phyloP scores from a whole-genome alignment of 2,329 filamentous ascomycete species.

The Penicillium sp. region DNA sequence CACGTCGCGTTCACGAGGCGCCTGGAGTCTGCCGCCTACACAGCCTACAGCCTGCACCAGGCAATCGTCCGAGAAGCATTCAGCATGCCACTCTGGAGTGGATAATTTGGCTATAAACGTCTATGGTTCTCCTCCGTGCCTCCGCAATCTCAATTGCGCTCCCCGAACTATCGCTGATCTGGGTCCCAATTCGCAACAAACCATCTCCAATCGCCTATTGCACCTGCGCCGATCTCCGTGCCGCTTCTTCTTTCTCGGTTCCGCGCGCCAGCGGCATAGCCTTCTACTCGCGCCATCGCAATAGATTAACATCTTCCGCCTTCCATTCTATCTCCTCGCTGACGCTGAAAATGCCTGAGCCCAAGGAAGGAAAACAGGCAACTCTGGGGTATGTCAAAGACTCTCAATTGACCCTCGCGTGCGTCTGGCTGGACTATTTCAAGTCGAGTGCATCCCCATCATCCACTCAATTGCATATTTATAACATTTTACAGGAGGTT shows the following conservation, averaged over 20 bases:
- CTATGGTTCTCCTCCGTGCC: constrained; percentile 22
- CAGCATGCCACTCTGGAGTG: constrained; percentile 15
- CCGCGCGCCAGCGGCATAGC: neutral
- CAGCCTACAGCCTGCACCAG: constrained; percentile 15
- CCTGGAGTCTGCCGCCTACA: constrained; percentile 14
- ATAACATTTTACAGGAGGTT: constrained; percentile 71
- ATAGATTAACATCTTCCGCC: neutral
- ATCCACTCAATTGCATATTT: neutral
- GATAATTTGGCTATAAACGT: constrained; percentile 9
- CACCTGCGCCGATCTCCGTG: neutral
- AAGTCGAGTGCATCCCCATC: neutral
- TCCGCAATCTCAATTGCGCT: constrained; percentile 19
- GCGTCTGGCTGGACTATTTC: constrained; percentile 39
- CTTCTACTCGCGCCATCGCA: neutral
- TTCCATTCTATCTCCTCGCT: neutral
- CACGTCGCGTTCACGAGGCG: constrained; percentile 27
- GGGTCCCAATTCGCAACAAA: constrained; percentile 9
- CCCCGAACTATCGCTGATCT: constrained; percentile 16
- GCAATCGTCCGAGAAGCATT: constrained; percentile 10
- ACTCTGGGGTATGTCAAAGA: constrained; percentile 86
- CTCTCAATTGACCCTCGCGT: constrained; percentile 76
- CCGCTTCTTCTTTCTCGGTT: neutral
- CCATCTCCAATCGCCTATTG: neutral
- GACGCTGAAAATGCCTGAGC: constrained; percentile 22
- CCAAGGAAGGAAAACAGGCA: constrained; percentile 66